phyloP scores from a whole-genome alignment of 306 rosid species.

The Quercus parvula region DNA sequence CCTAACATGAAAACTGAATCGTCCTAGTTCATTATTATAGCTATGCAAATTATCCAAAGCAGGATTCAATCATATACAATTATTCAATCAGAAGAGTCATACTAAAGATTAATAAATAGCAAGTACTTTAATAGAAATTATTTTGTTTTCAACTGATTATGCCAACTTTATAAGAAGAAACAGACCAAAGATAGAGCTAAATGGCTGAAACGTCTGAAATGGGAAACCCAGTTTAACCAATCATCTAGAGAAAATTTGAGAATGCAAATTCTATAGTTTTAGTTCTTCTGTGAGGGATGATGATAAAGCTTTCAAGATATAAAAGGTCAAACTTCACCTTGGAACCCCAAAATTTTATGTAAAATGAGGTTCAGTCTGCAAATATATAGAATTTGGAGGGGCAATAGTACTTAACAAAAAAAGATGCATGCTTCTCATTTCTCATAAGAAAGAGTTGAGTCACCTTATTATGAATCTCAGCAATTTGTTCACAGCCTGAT shows the following conservation, averaged over 20 bases:
- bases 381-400: background rate
- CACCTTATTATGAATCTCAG: constrained; percentile 63
- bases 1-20: background rate
- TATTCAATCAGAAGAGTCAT: background rate
- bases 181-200: background rate
- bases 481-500: constrained; percentile 57
- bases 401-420: background rate
- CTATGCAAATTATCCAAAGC: background rate
- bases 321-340: background rate
- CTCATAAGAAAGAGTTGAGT: constrained; percentile 10
- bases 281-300: background rate
- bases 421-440: background rate
- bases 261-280: background rate
- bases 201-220: background rate
- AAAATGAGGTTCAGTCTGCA: background rate
- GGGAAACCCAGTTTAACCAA: background rate
- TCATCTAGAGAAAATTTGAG: background rate
- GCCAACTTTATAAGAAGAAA: background rate
- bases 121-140: background rate
- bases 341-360: background rate
- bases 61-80: background rate
- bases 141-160: background rate
- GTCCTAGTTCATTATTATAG: background rate
- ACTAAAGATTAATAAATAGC: background rate
- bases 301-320: background rate